Base-by-base conservation (phyloP, 306 rosid genomes). In the Sesbania bispinosa region DNA sequence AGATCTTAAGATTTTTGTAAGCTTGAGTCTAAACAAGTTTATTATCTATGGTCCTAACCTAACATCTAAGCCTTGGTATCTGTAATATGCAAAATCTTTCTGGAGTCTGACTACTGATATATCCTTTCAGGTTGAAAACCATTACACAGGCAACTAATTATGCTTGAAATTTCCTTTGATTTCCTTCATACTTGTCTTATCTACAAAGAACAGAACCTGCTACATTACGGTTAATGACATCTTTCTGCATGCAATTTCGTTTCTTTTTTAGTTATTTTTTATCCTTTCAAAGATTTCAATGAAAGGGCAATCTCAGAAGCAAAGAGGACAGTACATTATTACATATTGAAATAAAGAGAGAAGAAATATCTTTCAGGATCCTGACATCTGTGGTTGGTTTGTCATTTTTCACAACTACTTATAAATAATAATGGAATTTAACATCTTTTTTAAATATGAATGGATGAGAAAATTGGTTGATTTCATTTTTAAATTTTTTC, bases 401-500 rank as follows among this genome's bases (percentile, higher is more conserved):
- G 77, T 85, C 79, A 71, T 62, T 76, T 81, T 62, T 74, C 76
- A 47, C 71, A 71, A 71, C 59, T 62, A 48, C 29, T 69, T 71
- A 14, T 62, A 53, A 55, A 76, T 38, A 58, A 55, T 52, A 58
- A 65, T 29, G 73, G 74, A 79, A 52, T 71, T 71, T 20, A 39
- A 82, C 62, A 46, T 65, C 63, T 57, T 61, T 79, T 64, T 62
- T 13, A 46, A 14, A 79, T 48, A 72, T 72, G 79, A 75, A 62
- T 36, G 84, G 84, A 71, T 67, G 80, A 75, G 75, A 54, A 82
- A 79, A 62, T 85, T 72, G 67, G 43, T 52, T 46, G 4, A 43
- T 79, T 79, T 59, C 41, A 26, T 60, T 45, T 45, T 3, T 2
- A 42, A 53, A 27, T 1, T 0, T 7, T 7, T 47, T 26, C 20